Base-by-base conservation (phyloP, 768 basidiomycete species). In the Lactifluus subvellereus region DNA sequence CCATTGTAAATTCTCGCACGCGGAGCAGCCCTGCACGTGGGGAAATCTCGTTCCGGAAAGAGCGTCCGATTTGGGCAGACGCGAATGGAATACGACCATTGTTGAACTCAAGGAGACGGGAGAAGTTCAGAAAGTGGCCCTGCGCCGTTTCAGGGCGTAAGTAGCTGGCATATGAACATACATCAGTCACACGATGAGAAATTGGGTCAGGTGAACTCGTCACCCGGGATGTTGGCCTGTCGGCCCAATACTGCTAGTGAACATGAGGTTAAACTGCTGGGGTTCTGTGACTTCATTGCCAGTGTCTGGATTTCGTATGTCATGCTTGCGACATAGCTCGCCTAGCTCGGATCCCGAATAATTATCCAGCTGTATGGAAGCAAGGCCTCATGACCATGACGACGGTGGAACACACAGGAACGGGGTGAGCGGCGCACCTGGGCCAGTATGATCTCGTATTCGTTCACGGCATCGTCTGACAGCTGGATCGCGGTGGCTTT, bases 1-100 rank as follows among this genome's bases (percentile, higher is more conserved):
- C 97, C 96, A 98, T 97, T 11, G 93, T 97, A 78, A 98, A 99
- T 74, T 99, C 97, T 68, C 96, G 91, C 37, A 98, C 96, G 64
- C 97, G 94, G 52, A 99, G 82, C 45, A 99, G 82, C 57, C 97
- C 97, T 43, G 95, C 93, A 60, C 94, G 90, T 14, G 97, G 97
- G 0, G 94, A 95, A 69, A 99, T 98, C 74, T 98, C 97, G 73
- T 99, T 99, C 57, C 97, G 86, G 84, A 99, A 99, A 18, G 91
- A 85, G 57, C 91, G 87, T 38, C 97, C 97, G 67, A 99, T 91
- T 74, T 97, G 94, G 1, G 97, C 97, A 50, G 94, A 97, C 13
- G 96, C 97, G 72, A 98, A 99, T 0, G 96, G 97, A 22, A 99
- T 78, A 22, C 91, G 88, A 13, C 93, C 91, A 73, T 98, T 97